Evolutionary conservation across 176 grass and related monocot species (phyloP), one percentile per base, ranked within the genome.

Genomic region (Aegilops speltoides): DNA sequence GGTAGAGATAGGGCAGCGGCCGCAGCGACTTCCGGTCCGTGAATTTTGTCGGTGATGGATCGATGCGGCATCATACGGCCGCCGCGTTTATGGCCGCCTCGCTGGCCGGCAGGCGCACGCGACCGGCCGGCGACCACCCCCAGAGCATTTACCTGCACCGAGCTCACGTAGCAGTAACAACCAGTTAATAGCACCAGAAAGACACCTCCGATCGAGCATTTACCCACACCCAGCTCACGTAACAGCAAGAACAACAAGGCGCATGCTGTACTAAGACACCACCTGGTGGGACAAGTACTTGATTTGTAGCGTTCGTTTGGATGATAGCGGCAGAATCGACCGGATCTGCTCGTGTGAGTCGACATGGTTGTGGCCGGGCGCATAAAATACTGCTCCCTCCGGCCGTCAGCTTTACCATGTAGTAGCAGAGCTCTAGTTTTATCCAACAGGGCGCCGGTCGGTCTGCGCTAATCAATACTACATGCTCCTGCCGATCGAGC

Each of bases 31-130:
- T 65, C 25, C 70, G 25, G 84, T 14, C 41, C 85, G n/a, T 74
- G 56, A 59, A 9, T 90, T 59, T 36, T 87, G 89, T 90, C 80
- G 84, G 80, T 65, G 80, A 60, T 52, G 6, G 33, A 6, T 34
- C 33, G 33, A 34, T 6, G 33, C 1, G 33, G 33, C 33, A 41
- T 41, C 2, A 61, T 61, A 60, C 57, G 73, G 13, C 64, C 60
- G 38, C 59, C 54, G 65, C 48, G 25, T 76, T 80, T 33, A 54
- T 62, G 54, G 87, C 73, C 43, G 17, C 5, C 57, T 10, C n/a
- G 20, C 57, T 23, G 32, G 71, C 71, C n/a, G 38, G 20, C 38
- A 3, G 19, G 5, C 70, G 10, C 22, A 22, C 57, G 57, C 57
- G 7, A 59, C 56, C 56, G 54, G 6, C 56, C 56, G 57, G 40